Conservation (phyloP, 306 rosid species). For the Trifolium dubium region DNA sequence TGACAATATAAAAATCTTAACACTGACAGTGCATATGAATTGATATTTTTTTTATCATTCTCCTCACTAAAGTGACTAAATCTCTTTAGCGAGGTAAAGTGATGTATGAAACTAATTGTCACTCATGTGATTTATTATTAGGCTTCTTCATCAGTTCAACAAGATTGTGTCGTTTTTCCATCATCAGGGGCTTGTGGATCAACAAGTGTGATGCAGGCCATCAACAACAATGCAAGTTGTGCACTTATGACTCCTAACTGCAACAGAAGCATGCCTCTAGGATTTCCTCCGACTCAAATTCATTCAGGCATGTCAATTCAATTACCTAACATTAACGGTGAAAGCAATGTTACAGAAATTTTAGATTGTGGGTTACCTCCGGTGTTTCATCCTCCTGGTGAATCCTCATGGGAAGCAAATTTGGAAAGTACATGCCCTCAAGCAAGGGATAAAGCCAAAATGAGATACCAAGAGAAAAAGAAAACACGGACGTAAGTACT, state of each 20-base stretch:
- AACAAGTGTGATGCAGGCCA: constrained; percentile 48
- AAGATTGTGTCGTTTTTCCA: constrained; percentile 60
- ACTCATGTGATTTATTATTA: constrained; percentile 47
- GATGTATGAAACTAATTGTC: constrained; percentile 37
- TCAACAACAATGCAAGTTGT: constrained; percentile 54
- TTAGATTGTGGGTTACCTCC: constrained; percentile 73
- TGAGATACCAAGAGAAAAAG: constrained; percentile 88
- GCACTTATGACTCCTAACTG: constrained; percentile 53
- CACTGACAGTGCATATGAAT: background rate
- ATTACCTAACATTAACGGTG: constrained; percentile 64
- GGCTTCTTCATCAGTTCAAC: constrained; percentile 69
- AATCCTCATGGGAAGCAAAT: constrained; percentile 69
- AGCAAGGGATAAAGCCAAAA: constrained; percentile 82
- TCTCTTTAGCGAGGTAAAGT: constrained; percentile 18
- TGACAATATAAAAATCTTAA: background rate
- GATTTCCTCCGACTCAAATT: constrained; percentile 67
- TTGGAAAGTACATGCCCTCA: constrained; percentile 62
- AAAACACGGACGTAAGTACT: constrained; percentile 75
- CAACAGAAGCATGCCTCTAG: constrained; percentile 59
- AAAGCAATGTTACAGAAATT: constrained; percentile 62
- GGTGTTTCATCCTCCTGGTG: constrained; percentile 58
- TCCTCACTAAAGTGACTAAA: background rate
- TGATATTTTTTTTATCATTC: constrained; percentile 17
- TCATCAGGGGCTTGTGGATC: constrained; percentile 55
- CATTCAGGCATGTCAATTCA: constrained; percentile 63